A percentile compares a stretch with the other conserved stretches of the same genome.
These are phyloP conservation scores for Tetracladium maxilliforme DNA, from an alignment of 2,329 filamentous ascomycete genomes.

Conservation along the genomic window DNA sequence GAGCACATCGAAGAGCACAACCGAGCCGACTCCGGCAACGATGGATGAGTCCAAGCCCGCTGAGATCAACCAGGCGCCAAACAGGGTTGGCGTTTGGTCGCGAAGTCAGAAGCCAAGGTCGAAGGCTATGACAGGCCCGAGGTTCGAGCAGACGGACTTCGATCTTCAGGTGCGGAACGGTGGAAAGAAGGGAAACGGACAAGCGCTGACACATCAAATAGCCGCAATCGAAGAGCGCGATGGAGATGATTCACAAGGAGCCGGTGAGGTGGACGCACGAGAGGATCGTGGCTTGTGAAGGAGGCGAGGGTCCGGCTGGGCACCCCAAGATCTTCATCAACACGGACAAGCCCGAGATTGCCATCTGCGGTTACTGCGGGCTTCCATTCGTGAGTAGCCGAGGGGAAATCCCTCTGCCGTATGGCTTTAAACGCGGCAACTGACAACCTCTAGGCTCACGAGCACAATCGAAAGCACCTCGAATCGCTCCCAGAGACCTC, in stretches of 20 bases:
- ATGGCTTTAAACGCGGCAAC: not conserved
- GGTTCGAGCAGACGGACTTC: constrained; percentile 96
- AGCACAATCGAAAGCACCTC: constrained; percentile 73
- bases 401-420: not conserved
- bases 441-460: constrained; percentile 53
- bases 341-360: constrained; percentile 90
- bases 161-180: constrained; percentile 59
- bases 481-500: constrained; percentile 68
- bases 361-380: constrained; percentile 83
- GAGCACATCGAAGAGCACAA: no score
- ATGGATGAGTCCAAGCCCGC: no score
- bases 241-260: constrained; percentile 91
- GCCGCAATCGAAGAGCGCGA: constrained; percentile 82
- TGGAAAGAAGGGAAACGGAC: not conserved
- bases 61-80: constrained; percentile 70
- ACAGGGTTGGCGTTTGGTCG: constrained; percentile 70
- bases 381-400: constrained; percentile 64
- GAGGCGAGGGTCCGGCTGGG: constrained; percentile 77
- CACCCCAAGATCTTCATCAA: constrained; percentile 97
- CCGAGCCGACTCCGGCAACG: no score
- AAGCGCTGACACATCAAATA: constrained; percentile 24
- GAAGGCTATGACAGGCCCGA: constrained; percentile 79
- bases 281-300: constrained; percentile 73
- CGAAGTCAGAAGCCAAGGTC: constrained; percentile 69
- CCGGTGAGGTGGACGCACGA: constrained; percentile 85